Percentiles rank a stretch among this genome's conserved stretches.
Evolutionary conservation across 805 yeast species (phyloP).

Genomic region (Crinitomyces ghanaensis): DNA sequence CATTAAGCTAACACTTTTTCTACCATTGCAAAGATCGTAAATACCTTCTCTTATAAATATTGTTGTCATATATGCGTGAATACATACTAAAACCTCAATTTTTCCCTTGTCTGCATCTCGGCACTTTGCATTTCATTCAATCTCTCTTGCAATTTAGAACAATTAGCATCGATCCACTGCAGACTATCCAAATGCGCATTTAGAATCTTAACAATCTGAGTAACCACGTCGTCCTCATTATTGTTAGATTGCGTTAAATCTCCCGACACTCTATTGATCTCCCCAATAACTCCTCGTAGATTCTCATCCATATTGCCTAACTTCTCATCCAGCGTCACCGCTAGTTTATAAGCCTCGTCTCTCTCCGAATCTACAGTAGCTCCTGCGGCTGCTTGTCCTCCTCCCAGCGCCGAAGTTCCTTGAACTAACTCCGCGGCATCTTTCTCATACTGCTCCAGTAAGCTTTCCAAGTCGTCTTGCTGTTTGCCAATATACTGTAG

Average conservation of each 20-base stretch:
- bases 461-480: slow-evolving; percentile 78
- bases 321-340: slow-evolving; percentile 74
- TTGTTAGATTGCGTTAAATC: slow-evolving; percentile 59
- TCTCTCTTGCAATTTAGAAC: slow-evolving; percentile 56
- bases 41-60: too few species aligned
- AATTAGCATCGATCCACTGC: slow-evolving; percentile 72
- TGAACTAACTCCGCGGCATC: slow-evolving; percentile 29
- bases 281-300: slow-evolving; percentile 61
- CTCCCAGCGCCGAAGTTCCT: slow-evolving; percentile 22
- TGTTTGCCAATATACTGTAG: slow-evolving; percentile 78
- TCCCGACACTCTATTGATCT: slow-evolving; percentile 69
- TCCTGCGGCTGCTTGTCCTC: slow-evolving; percentile 31
- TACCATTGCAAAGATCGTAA: too few species aligned
- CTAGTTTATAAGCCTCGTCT: slow-evolving; percentile 77
- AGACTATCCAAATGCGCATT: slow-evolving; percentile 84
- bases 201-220: slow-evolving; percentile 58
- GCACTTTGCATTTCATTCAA: slow-evolving; percentile 35
- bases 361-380: slow-evolving; percentile 78
- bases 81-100: too few species aligned
- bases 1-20: too few species aligned
- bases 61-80: too few species aligned
- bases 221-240: slow-evolving; percentile 32
- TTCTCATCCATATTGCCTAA: slow-evolving; percentile 68
- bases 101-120: too few species aligned
- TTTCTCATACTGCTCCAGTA: slow-evolving; percentile 72